Evolutionary conservation across 768 basidiomycete genomes (phyloP), one percentile per base, ranked within the genome.

Genomic region (Neoboletus magnificus): DNA sequence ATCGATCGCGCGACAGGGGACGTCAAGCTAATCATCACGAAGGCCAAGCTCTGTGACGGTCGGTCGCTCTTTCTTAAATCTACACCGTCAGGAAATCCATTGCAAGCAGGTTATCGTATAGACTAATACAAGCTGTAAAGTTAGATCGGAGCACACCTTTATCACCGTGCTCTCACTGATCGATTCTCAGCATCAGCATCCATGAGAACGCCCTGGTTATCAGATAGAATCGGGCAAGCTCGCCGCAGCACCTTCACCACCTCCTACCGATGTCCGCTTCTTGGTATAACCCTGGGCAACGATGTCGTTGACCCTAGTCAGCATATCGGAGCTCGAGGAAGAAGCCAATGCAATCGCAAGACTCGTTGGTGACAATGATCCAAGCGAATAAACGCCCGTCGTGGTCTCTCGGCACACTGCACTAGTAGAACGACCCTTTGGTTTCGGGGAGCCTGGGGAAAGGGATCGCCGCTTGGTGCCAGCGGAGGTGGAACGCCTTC

Each of bases 261-360:
- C 54, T 23, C 33, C 39, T 22, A 36, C 4, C 3, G 62, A 61
- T 18, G 32, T 27, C 12, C 43, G 48, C 46, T 52, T 55, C 49
- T 69, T 58, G 30, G 62, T 70, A 68, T 76, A 74, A 8, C 77
- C 71, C 51, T 56, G 63, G 22, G 67, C 63, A 30, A 78, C 63
- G 22, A 78, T 74, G 20, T 71, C 66, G 30, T 73, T 72, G 3
- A 79, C 73, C 47, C 59, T 71, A 53, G 48, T 60, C 18, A 75
- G 51, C 50, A 71, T 64, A 16, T 66, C 68, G 33, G 33, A 43
- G 44, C 63, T 71, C 30, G 66, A 50, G 5, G 62, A 54, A n/a
- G 66, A 55, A 3, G 58, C 62, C 44, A 71, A 41, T 2, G 56
- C 64, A 15, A 63, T 46, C 20, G 62, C 65, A 0, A 69, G 58